Percentiles rank a stretch among this genome's conserved stretches.
Evolutionary conservation across 2,329 filamentous ascomycete species (phyloP).

Genomic region (Ophiostoma sp.): DNA sequence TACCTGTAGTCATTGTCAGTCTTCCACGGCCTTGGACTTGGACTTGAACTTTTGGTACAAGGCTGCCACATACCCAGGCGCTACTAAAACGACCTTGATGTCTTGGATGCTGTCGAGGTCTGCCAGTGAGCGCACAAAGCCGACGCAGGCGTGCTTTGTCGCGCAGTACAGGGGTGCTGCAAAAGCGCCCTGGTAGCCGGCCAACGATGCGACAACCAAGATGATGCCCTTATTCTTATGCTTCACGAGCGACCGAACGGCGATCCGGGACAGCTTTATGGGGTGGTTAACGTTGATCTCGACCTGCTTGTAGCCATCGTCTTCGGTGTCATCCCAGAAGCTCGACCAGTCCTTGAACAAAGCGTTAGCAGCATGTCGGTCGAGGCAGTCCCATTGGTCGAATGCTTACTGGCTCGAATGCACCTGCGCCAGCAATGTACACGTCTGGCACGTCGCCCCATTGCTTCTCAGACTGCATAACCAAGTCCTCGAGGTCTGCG

Average conservation of each 20-base stretch:
- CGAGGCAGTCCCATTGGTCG: not conserved
- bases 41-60: too few species aligned
- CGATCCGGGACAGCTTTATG: constrained; percentile 30
- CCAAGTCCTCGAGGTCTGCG: not conserved
- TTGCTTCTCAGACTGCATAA: not conserved
- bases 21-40: too few species aligned
- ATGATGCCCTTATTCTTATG: constrained; percentile 29
- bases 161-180: constrained; percentile 34
- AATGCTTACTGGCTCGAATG: constrained; percentile 34
- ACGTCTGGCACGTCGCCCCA: constrained; percentile 34
- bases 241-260: not conserved
- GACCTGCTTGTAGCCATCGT: constrained; percentile 31
- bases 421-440: constrained; percentile 35
- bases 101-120: constrained; percentile 17
- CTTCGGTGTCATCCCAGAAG: constrained; percentile 36
- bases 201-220: constrained; percentile 32
- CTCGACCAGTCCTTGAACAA: constrained; percentile 29
- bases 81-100: constrained; percentile 17
- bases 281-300: constrained; percentile 37
- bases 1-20: not conserved
- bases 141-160: constrained; percentile 37
- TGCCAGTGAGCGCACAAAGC: constrained; percentile 35
- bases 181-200: constrained; percentile 32
- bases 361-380: not conserved
- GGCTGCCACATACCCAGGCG: constrained; percentile 9